Evolutionary conservation across 2,329 filamentous ascomycete genomes (phyloP).

Genomic region (Shiraia bambusicola): DNA sequence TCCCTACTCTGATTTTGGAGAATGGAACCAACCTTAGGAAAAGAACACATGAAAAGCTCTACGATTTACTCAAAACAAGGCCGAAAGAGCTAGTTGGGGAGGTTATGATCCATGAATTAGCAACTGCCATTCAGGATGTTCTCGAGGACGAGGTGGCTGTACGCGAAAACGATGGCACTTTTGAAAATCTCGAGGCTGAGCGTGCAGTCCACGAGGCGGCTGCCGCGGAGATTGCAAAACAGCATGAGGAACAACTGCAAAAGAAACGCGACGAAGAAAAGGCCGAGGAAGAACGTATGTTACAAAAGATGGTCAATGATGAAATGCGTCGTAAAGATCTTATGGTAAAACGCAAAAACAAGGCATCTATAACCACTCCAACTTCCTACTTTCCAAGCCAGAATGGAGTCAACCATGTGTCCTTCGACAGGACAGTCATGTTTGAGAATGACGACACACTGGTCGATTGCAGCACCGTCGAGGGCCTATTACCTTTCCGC

Average conservation of each 20-base stretch:
- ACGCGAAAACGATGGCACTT: constrained; percentile 70
- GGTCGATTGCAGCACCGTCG: constrained; percentile 69
- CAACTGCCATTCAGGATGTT: constrained; percentile 63
- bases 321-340: constrained; percentile 70
- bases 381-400: constrained; percentile 45
- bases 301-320: constrained; percentile 71
- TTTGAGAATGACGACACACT: constrained; percentile 63
- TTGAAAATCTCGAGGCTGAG: constrained; percentile 88
- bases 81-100: constrained; percentile 65
- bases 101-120: constrained; percentile 66
- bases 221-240: constrained; percentile 59
- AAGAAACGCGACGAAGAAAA: constrained; percentile 50
- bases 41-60: constrained; percentile 69
- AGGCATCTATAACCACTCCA: constrained; percentile 31
- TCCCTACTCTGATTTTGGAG: constrained; percentile 71
- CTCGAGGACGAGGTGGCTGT: constrained; percentile 83
- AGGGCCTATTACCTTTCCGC: constrained; percentile 64
- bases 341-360: constrained; percentile 58
- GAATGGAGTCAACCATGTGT: constrained; percentile 44
- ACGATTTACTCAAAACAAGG: constrained; percentile 67
- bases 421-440: constrained; percentile 68
- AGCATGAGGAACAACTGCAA: constrained; percentile 45
- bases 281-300: constrained; percentile 68
- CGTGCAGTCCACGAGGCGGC: constrained; percentile 78
- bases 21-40: constrained; percentile 66